A percentile compares a stretch with the other conserved stretches of the same genome.
These are phyloP conservation scores for Tulasnella sp. DNA, from an alignment of 768 basidiomycete species.

Conservation along the genomic window DNA sequence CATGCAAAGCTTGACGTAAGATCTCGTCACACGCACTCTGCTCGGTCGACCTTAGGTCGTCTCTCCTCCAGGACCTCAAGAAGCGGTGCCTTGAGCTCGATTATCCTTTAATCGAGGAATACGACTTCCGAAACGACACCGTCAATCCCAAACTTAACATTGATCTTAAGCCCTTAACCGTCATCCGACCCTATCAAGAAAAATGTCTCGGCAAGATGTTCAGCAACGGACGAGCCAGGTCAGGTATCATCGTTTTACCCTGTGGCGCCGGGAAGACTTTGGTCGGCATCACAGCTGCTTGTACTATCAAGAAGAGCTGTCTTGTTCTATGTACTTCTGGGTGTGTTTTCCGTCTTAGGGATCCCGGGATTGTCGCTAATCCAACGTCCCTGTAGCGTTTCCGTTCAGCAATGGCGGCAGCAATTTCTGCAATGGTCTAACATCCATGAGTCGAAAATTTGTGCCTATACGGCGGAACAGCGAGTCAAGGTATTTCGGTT, in stretches of 20 bases:
- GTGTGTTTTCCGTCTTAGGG: constrained; percentile 48
- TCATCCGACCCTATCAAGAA: constrained; percentile 97
- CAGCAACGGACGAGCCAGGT: constrained; percentile 96
- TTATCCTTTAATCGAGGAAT: constrained; percentile 98
- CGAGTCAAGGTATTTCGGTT: constrained; percentile 74
- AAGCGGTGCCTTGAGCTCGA: constrained; percentile 94
- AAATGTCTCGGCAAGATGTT: constrained; percentile 99
- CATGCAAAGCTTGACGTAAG: constrained; percentile 88
- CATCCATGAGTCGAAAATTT: constrained; percentile 92
- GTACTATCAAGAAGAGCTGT: constrained; percentile 98
- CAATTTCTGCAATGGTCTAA: constrained; percentile 99
- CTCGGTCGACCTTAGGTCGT: neutral
- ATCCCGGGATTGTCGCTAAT: neutral
- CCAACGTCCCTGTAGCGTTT: constrained; percentile 20
- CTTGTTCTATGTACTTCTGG: constrained; percentile 97
- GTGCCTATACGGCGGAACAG: constrained; percentile 92
- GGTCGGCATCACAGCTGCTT: constrained; percentile 97
- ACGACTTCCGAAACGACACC: constrained; percentile 97
- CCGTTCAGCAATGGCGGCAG: constrained; percentile 97
- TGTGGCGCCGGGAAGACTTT: constrained; percentile 99
- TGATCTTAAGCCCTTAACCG: constrained; percentile 94
- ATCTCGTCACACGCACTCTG: neutral
- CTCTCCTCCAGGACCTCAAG: constrained; percentile 72
- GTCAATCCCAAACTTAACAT: constrained; percentile 96
- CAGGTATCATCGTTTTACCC: constrained; percentile 96